phyloP scores from a whole-genome alignment of 192 early-diverging fungal species.

The Pecoramyces ruminantium region DNA sequence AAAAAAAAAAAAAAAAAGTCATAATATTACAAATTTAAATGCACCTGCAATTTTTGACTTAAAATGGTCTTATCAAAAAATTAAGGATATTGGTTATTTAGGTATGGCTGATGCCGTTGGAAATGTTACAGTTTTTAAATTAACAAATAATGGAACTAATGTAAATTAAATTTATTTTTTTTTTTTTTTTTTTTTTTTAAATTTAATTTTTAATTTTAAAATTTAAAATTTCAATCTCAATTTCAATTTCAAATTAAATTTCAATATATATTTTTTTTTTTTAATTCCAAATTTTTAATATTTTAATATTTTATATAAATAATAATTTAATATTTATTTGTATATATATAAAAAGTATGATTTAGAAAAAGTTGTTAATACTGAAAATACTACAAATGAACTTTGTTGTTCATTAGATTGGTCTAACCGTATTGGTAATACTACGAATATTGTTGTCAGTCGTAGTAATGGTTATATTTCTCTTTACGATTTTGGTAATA shows the following conservation, averaged over 20 bases:
- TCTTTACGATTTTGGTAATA: conserved; percentile 22
- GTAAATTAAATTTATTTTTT: conserved; percentile 30
- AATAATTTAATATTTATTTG: too few relatives aligned
- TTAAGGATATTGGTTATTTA: not conserved
- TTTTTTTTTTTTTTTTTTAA: conserved; percentile 12
- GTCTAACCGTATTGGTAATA: conserved; percentile 41
- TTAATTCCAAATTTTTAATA: too few relatives aligned
- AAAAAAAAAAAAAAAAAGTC: conserved; percentile 29
- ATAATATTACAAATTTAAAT: not conserved
- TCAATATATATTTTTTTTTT: conserved; percentile 5
- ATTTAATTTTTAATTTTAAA: conserved; percentile 41
- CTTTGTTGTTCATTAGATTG: conserved; percentile 82
- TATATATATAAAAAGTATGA: too few relatives aligned
- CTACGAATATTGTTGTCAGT: conserved; percentile 37
- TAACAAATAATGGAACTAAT: conserved; percentile 29
- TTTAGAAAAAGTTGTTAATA: conserved; percentile 11
- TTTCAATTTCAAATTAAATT: not conserved
- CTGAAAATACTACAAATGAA: conserved; percentile 24
- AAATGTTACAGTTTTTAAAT: not conserved
- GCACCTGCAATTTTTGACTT: not conserved
- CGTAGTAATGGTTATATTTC: conserved; percentile 59
- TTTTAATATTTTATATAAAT: too few relatives aligned
- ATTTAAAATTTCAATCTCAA: too few relatives aligned
- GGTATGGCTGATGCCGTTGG: not conserved
- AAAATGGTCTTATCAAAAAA: not conserved